Evolutionary conservation across 1,284 basidiomycete genomes (phyloP).

Genomic region (Fomitopsis palustris): DNA sequence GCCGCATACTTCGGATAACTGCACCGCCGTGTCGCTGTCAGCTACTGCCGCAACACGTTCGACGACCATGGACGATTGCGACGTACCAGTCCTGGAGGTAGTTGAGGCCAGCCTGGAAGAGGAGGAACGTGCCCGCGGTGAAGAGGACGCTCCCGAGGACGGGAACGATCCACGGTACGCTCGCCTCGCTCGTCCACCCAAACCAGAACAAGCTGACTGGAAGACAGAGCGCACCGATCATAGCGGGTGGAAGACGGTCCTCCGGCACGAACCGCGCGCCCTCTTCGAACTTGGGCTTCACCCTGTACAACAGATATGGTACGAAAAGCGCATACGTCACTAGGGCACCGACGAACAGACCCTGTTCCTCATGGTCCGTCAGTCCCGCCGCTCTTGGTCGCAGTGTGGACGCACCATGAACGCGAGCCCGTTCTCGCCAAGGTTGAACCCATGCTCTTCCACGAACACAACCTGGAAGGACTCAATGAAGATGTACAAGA

Average conservation of each 20-base stretch:
- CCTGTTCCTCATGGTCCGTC: not conserved
- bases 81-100: not conserved
- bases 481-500: slow-evolving; percentile 31
- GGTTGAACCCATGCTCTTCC: slow-evolving; percentile 30
- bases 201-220: slow-evolving; percentile 41
- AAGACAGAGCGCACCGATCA: slow-evolving; percentile 35
- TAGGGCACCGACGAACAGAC: slow-evolving; percentile 36
- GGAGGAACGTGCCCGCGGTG: slow-evolving; percentile 25
- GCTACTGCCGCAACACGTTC: not conserved
- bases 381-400: not conserved
- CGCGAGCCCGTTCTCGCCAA: slow-evolving; percentile 39
- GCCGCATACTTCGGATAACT: slow-evolving; percentile 34
- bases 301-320: slow-evolving; percentile 13
- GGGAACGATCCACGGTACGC: slow-evolving; percentile 30
- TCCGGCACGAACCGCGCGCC: slow-evolving; percentile 32
- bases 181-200: slow-evolving; percentile 35
- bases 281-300: slow-evolving; percentile 14
- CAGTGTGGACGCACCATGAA: slow-evolving; percentile 31
- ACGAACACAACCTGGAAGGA: slow-evolving; percentile 33
- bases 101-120: slow-evolving; percentile 27
- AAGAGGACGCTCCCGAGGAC: slow-evolving; percentile 24
- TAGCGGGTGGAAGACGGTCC: slow-evolving; percentile 38
- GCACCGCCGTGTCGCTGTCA: slow-evolving; percentile 10
- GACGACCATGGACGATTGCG: no score
- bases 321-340: slow-evolving; percentile 16